Conservation (phyloP, 2,329 filamentous ascomycete species). For the Paecilomyces variotii region DNA sequence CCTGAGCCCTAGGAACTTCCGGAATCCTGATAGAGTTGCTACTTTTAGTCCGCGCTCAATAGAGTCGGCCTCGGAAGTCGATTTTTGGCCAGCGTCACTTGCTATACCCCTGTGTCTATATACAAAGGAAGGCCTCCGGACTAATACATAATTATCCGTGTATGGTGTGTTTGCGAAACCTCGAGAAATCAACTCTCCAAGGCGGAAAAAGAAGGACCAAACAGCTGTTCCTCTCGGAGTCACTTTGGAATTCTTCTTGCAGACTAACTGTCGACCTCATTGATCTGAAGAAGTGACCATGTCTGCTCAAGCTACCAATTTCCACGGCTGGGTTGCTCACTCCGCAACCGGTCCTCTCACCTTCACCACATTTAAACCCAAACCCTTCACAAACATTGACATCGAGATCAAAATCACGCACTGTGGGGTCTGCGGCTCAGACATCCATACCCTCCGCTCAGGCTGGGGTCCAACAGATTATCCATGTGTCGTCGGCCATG, state of each 20-base stretch:
- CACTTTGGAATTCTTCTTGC: too few species aligned
- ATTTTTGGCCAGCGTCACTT: too few species aligned
- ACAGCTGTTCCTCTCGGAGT: too few species aligned
- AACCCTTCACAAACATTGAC: constrained; percentile 50
- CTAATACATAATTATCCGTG: too few species aligned
- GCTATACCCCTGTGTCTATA: too few species aligned
- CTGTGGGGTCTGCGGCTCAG: constrained; percentile 59
- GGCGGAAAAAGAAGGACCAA: too few species aligned
- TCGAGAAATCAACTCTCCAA: too few species aligned
- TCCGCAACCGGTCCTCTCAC: constrained; percentile 23
- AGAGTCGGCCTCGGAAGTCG: too few species aligned
- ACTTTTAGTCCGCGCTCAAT: too few species aligned
- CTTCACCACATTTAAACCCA: constrained; percentile 30
- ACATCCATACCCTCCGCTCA: constrained; percentile 51
- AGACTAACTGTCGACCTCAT: neutral
- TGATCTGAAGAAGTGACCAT: neutral
- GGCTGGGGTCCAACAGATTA: constrained; percentile 37
- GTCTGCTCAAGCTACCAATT: constrained; percentile 19
- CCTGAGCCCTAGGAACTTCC: neutral
- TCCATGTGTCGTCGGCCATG: constrained; percentile 53
- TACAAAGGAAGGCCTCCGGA: too few species aligned
- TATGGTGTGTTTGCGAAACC: too few species aligned
- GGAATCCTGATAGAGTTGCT: too few species aligned
- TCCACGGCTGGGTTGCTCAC: constrained; percentile 33
- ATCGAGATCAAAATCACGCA: constrained; percentile 59